These are phyloP conservation scores for Agrocybe praecox DNA, from an alignment of 768 basidiomycete species.

Conservation along the genomic window DNA sequence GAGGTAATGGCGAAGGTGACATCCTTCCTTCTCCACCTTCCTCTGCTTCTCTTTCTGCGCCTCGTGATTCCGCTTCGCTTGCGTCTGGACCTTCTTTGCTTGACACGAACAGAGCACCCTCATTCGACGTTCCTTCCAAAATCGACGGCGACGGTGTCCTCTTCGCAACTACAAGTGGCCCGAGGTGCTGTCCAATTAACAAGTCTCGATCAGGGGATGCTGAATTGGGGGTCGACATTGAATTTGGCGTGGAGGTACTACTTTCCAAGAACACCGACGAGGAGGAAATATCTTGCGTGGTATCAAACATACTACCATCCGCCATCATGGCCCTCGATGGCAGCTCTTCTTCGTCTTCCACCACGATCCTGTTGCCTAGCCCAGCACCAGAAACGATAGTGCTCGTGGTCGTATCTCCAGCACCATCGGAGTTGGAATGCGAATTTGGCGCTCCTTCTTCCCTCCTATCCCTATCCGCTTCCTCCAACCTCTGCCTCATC, in stretches of 20 bases:
- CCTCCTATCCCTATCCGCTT: constrained; percentile 12
- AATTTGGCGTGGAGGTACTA: no score
- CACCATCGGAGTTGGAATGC: no score
- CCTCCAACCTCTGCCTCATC: constrained; percentile 38
- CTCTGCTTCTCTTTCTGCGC: not conserved
- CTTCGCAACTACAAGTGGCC: constrained; percentile 21
- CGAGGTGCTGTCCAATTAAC: constrained; percentile 4
- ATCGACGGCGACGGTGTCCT: constrained; percentile 27
- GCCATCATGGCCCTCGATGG: constrained; percentile 24
- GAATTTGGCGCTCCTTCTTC: not conserved
- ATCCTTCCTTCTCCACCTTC: not conserved
- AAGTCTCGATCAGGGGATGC: not conserved
- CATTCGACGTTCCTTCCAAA: constrained; percentile 2
- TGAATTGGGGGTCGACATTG: no score
- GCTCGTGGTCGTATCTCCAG: not conserved
- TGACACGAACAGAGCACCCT: not conserved
- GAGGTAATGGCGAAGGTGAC: constrained; percentile 13
- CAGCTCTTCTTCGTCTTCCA: constrained; percentile 49
- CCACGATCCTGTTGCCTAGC: constrained; percentile 37
- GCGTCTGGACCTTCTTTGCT: no score
- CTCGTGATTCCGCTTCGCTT: not conserved
- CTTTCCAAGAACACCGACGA: no score
- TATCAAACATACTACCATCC: constrained; percentile 2
- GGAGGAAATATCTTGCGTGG: constrained; percentile 5
- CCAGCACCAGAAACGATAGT: constrained; percentile 12